These are phyloP conservation scores for Phlyctochytrium arcticum DNA, from an alignment of 192 early-diverging fungal species.

Conservation along the genomic window DNA sequence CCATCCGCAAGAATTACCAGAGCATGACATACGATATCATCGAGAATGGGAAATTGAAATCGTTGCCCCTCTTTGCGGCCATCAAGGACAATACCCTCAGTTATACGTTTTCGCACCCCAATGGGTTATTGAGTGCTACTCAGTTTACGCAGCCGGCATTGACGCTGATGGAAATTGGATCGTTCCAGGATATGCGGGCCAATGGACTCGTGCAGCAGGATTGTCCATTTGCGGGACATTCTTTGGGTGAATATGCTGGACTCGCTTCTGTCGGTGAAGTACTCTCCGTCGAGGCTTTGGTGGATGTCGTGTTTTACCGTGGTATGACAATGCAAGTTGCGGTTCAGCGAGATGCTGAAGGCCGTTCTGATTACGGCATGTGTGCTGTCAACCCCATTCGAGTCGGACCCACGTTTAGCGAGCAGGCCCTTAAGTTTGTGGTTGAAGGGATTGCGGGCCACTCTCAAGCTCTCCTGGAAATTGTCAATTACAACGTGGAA, in stretches of 20 bases:
- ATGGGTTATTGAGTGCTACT: slow-evolving; percentile 84
- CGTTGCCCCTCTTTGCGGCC: slow-evolving; percentile 80
- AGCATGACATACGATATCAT: slow-evolving; percentile 90
- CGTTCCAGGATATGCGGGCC: slow-evolving; percentile 83
- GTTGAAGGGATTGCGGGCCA: slow-evolving; percentile 77
- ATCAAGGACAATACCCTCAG: slow-evolving; percentile 66
- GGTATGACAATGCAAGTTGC: slow-evolving; percentile 98
- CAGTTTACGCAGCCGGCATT: slow-evolving; percentile 95
- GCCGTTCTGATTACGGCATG: slow-evolving; percentile 93
- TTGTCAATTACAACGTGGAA: slow-evolving; percentile 98
- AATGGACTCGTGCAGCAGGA: slow-evolving; percentile 82
- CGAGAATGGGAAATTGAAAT: slow-evolving; percentile 69
- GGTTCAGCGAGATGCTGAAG: slow-evolving; percentile 70
- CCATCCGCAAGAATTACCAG: slow-evolving; percentile 79
- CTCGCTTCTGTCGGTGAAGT: slow-evolving; percentile 85
- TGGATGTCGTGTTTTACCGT: slow-evolving; percentile 93
- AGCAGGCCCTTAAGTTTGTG: slow-evolving; percentile 78
- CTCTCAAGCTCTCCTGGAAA: slow-evolving; percentile 77
- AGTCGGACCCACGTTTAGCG: slow-evolving; percentile 78
- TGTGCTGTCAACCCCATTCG: slow-evolving; percentile 89
- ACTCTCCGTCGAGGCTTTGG: slow-evolving; percentile 73
- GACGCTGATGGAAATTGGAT: slow-evolving; percentile 85
- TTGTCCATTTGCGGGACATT: slow-evolving; percentile 85
- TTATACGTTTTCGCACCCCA: slow-evolving; percentile 81
- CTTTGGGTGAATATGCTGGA: slow-evolving; percentile 91